Conservation (phyloP, 495 filamentous ascomycete species). For the Penicillium dipodomyicola region DNA sequence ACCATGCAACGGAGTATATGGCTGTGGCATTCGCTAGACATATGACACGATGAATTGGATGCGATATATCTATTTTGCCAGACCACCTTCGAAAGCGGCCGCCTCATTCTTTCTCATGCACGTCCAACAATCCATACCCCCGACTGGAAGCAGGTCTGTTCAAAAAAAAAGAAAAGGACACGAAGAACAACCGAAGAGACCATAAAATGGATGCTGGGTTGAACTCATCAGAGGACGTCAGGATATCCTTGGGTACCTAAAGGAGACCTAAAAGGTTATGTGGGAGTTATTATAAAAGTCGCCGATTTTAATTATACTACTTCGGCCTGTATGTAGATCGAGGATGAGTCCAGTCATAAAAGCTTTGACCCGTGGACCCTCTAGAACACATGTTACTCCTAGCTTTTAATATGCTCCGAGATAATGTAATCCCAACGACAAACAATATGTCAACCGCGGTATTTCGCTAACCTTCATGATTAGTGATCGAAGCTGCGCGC, state of each 20-base stretch:
- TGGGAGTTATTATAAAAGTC: neutral
- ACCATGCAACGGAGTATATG: slow-evolving; percentile 5
- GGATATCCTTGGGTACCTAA: neutral
- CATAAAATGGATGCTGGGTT: neutral
- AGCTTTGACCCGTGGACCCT: neutral
- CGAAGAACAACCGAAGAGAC: neutral
- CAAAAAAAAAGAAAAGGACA: neutral
- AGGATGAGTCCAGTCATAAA: neutral
- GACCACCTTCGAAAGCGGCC: too few relatives aligned
- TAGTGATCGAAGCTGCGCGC: neutral
- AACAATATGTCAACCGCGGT: neutral
- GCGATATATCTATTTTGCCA: neutral
- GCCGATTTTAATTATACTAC: neutral
- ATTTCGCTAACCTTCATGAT: neutral
- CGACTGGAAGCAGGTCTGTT: neutral
- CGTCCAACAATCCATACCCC: neutral
- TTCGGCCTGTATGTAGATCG: neutral
- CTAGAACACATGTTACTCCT: neutral
- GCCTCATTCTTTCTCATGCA: neutral
- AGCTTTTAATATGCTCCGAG: neutral
- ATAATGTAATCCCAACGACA: slow-evolving; percentile 1
- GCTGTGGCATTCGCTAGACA: slow-evolving; percentile 1
- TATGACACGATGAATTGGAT: neutral
- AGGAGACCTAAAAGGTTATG: neutral
- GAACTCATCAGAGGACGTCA: neutral